A percentile compares a stretch with the other conserved stretches of the same genome.
Conservation (phyloP, 2,329 filamentous ascomycete species). For the Colletotrichum falcatum region DNA sequence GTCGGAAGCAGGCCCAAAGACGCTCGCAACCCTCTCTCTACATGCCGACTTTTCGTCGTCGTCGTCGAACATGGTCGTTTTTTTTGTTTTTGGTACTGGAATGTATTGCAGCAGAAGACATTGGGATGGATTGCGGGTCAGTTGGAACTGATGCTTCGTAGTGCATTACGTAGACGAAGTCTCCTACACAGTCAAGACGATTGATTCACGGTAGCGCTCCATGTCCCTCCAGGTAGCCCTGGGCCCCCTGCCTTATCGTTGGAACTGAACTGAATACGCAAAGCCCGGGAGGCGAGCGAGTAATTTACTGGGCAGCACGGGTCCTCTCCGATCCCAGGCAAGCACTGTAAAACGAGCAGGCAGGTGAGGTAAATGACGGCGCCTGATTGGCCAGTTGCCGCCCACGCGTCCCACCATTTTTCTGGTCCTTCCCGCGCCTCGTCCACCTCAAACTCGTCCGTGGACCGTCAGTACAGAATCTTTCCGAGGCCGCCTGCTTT, state of each 20-base stretch:
- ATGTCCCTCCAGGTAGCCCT: not conserved
- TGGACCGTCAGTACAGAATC: slow-evolving; percentile 39
- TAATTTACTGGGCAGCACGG: slow-evolving; percentile 16
- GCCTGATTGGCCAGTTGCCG: slow-evolving; percentile 31
- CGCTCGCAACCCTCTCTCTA: not conserved
- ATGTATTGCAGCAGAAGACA: slow-evolving; percentile 26
- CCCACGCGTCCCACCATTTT: slow-evolving; percentile 39
- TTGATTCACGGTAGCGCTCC: slow-evolving; percentile 4
- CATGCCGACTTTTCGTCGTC: slow-evolving; percentile 22
- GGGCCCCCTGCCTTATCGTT: not conserved
- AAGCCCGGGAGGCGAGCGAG: slow-evolving; percentile 13
- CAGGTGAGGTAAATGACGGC: slow-evolving; percentile 15
- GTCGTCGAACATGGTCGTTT: slow-evolving; percentile 34
- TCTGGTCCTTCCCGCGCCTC: slow-evolving; percentile 41
- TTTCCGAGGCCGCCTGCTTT: slow-evolving; percentile 23
- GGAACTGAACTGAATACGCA: not conserved
- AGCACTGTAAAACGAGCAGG: slow-evolving; percentile 30
- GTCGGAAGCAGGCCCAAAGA: slow-evolving; percentile 17
- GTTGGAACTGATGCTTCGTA: slow-evolving; percentile 25
- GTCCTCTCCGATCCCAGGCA: slow-evolving; percentile 17
- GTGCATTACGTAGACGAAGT: slow-evolving; percentile 36
- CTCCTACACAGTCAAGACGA: slow-evolving; percentile 28
- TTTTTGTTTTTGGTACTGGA: slow-evolving; percentile 23
- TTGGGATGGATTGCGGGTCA: slow-evolving; percentile 28
- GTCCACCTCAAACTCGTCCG: slow-evolving; percentile 35